phyloP scores from a whole-genome alignment of 805 yeast species.

The Candida awuae region DNA sequence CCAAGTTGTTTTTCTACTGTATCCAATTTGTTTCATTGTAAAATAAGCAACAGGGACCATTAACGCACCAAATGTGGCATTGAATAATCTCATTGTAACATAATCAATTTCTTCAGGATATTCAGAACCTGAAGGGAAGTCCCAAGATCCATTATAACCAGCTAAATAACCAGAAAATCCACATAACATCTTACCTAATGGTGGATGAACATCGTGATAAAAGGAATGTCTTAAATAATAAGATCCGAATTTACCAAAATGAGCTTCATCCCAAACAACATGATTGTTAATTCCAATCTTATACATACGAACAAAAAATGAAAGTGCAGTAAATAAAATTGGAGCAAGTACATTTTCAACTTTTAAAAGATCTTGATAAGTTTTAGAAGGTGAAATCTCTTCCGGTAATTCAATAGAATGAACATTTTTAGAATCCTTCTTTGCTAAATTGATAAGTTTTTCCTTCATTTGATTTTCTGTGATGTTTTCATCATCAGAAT shows the following conservation, averaged over 20 bases:
- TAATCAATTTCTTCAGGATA: constrained; percentile 76
- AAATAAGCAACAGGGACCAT: constrained; percentile 84
- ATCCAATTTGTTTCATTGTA: constrained; percentile 71
- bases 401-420: constrained; percentile 9
- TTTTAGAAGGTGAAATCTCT: constrained; percentile 12
- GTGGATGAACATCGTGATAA: constrained; percentile 84
- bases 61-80: constrained; percentile 74
- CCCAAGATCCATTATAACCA: constrained; percentile 85
- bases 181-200: constrained; percentile 73
- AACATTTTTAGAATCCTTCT: constrained; percentile 9
- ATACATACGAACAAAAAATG: constrained; percentile 71
- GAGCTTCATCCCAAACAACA: constrained; percentile 98
- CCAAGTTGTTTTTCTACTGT: constrained; percentile 65
- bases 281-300: constrained; percentile 59
- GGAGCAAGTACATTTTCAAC: constrained; percentile 39
- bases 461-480: constrained; percentile 28
- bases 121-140: constrained; percentile 70
- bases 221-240: constrained; percentile 71
- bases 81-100: constrained; percentile 80
- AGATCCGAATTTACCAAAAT: constrained; percentile 84
- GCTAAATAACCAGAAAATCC: constrained; percentile 74
- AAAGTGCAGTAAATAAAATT: constrained; percentile 55
- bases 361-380: constrained; percentile 12
- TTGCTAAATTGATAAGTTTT: constrained; percentile 25
- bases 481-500: constrained; percentile 1